A percentile compares a stretch with the other conserved stretches of the same genome.
phyloP scores from a whole-genome alignment of 495 filamentous ascomycete species.

The Tuber melanosporum region DNA sequence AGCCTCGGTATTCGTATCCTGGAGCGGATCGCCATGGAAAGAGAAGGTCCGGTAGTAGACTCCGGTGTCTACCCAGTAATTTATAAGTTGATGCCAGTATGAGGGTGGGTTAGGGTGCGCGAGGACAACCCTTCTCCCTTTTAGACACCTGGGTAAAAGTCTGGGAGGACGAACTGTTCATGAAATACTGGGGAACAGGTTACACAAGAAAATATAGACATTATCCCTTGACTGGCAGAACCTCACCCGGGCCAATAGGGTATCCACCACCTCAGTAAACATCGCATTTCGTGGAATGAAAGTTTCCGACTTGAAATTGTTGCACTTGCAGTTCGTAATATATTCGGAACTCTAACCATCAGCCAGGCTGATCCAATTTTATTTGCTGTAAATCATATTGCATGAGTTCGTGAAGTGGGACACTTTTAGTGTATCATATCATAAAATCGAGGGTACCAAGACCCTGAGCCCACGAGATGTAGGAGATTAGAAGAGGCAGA shows the following conservation, averaged over 20 bases:
- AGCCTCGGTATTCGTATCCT: neutral
- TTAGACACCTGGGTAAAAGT: neutral
- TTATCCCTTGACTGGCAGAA: neutral
- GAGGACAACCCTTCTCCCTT: neutral
- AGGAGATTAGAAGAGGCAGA: neutral
- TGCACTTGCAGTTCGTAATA: neutral
- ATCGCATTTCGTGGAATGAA: neutral
- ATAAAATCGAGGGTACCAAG: neutral
- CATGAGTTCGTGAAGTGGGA: neutral
- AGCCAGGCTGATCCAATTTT: neutral
- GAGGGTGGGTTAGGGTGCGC: neutral
- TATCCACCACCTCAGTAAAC: neutral
- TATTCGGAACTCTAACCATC: neutral
- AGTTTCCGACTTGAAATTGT: neutral
- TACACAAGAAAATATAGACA: neutral
- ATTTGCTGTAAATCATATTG: neutral
- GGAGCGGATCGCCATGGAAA: neutral
- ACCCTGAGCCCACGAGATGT: neutral
- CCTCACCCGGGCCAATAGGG: neutral
- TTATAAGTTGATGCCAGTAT: neutral
- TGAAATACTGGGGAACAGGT: neutral
- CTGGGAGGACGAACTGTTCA: neutral
- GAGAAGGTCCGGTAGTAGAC: neutral
- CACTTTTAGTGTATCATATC: neutral
- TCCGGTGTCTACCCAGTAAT: neutral